Evolutionary conservation across 306 rosid species (phyloP).

Genomic region (Prunus persica): DNA sequence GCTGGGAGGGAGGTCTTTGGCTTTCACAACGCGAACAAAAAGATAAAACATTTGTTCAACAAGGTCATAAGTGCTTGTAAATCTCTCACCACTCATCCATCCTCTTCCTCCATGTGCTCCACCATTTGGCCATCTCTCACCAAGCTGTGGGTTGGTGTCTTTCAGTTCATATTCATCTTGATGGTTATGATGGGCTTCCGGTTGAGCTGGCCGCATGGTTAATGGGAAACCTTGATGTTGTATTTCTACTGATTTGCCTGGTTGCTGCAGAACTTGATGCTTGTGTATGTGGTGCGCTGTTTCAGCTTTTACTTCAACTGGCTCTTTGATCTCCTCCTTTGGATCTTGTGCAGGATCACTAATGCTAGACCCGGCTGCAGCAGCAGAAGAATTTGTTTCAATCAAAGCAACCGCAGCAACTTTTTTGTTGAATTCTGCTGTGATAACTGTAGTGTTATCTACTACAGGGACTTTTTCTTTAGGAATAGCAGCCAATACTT

Average conservation of each 20-base stretch:
- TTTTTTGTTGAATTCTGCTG: constrained; percentile 21
- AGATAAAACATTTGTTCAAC: constrained; percentile 87
- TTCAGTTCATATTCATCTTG: constrained; percentile 55
- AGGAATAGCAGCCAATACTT: constrained; percentile 19
- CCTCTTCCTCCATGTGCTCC: constrained; percentile 60
- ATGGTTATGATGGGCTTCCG: constrained; percentile 32
- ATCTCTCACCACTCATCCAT: constrained; percentile 72
- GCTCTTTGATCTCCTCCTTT: constrained; percentile 16
- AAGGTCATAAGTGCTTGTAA: constrained; percentile 73
- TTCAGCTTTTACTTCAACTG: neutral
- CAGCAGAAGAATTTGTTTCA: constrained; percentile 13
- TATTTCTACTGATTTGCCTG: constrained; percentile 50
- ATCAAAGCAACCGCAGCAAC: constrained; percentile 10
- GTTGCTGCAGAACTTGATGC: constrained; percentile 46
- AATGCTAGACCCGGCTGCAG: constrained; percentile 15
- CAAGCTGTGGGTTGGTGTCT: constrained; percentile 81
- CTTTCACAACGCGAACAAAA: constrained; percentile 75
- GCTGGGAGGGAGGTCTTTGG: constrained; percentile 71
- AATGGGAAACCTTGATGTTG: constrained; percentile 49
- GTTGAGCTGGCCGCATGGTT: constrained; percentile 37
- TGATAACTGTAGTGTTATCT: constrained; percentile 10
- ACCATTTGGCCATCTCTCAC: constrained; percentile 71
- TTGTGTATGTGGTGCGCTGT: constrained; percentile 30
- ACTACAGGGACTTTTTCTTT: constrained; percentile 16
- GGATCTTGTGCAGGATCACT: constrained; percentile 25